Evolutionary conservation across 345 rosid genomes (phyloP).

Genomic region (Leavenworthia alabamica): DNA sequence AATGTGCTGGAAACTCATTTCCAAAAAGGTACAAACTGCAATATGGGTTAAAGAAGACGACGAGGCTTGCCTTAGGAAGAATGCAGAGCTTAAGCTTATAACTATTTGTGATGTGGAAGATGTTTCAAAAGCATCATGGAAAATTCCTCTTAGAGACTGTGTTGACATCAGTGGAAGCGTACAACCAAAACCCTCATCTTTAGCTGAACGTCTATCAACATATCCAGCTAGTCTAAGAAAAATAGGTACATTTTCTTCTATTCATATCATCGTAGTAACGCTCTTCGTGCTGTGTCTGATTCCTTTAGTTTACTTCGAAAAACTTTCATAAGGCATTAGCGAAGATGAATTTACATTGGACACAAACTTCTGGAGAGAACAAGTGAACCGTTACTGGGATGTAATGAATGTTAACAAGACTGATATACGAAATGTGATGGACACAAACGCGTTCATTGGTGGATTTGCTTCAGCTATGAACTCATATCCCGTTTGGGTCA

Average conservation of each 20-base stretch:
- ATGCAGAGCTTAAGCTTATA: constrained; percentile 57
- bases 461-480: constrained; percentile 75
- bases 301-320: not conserved
- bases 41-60: constrained; percentile 77
- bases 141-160: constrained; percentile 64
- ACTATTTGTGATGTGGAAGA: constrained; percentile 48
- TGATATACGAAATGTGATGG: constrained; percentile 74
- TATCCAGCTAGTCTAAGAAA: constrained; percentile 56
- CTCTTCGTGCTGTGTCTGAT: not conserved
- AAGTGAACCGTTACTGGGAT: constrained; percentile 63
- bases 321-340: constrained; percentile 48
- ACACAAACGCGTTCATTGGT: constrained; percentile 74
- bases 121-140: constrained; percentile 65
- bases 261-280: not conserved
- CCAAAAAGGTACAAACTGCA: constrained; percentile 81
- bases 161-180: constrained; percentile 30
- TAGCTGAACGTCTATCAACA: constrained; percentile 53
- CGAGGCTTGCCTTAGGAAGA: constrained; percentile 55
- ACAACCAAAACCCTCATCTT: constrained; percentile 45
- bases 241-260: constrained; percentile 43
- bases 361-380: constrained; percentile 66
- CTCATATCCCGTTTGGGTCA: constrained; percentile 78
- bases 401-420: constrained; percentile 50
- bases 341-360: constrained; percentile 57
- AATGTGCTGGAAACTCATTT: constrained; percentile 96